phyloP scores from a whole-genome alignment of 2,329 filamentous ascomycete genomes.

The Fusarium nygamai region DNA sequence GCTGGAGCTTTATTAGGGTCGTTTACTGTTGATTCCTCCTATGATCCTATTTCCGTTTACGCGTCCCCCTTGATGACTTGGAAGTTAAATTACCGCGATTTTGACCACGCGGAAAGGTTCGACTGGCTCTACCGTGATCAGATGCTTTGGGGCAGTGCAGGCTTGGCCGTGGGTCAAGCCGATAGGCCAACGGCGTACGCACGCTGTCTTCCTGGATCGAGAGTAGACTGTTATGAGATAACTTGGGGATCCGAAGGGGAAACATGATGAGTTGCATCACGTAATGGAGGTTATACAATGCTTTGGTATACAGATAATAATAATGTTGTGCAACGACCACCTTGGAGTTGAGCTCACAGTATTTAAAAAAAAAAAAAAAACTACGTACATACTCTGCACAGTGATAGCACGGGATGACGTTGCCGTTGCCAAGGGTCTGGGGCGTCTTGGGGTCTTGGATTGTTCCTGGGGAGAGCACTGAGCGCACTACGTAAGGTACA shows the following conservation, averaged over 20 bases:
- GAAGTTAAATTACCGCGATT: background rate
- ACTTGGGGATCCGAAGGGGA: background rate
- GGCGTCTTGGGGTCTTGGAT: conserved; percentile 25
- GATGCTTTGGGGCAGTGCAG: conserved; percentile 24
- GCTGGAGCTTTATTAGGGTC: background rate
- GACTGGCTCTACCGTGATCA: conserved; percentile 9
- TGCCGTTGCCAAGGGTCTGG: conserved; percentile 30
- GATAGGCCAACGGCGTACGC: background rate
- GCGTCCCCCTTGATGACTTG: background rate
- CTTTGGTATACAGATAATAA: background rate
- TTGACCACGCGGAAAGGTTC: conserved; percentile 2
- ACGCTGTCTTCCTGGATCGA: background rate
- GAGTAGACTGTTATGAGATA: background rate
- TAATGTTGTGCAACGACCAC: background rate
- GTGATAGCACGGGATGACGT: conserved; percentile 25
- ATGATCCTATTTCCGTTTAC: background rate
- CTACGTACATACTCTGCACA: background rate
- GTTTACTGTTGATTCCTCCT: background rate
- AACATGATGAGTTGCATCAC: background rate
- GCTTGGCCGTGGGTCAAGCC: conserved; percentile 22
- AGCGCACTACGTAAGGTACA: conserved; percentile 1
- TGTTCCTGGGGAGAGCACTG: conserved; percentile 19
- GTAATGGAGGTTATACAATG: background rate
- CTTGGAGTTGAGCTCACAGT: background rate
- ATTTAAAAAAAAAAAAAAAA: background rate